These are phyloP conservation scores for Postia placenta DNA, from an alignment of 768 basidiomycete species.

Conservation along the genomic window DNA sequence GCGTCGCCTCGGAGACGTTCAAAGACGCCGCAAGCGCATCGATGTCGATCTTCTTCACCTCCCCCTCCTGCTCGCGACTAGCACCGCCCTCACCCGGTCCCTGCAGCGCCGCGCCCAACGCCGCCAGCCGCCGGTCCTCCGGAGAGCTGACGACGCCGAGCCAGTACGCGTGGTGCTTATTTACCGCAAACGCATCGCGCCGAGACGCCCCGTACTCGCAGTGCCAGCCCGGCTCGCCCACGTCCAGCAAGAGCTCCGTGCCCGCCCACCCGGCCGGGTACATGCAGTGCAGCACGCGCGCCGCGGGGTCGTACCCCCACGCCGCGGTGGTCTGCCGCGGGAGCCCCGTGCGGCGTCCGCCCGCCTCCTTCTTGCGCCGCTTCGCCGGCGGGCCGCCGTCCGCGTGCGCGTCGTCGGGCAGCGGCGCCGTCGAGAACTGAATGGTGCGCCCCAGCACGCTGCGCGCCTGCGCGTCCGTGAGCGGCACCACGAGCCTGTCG, in stretches of 20 bases:
- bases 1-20: not conserved
- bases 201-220: not conserved
- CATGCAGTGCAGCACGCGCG: not conserved
- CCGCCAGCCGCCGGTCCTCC: not conserved
- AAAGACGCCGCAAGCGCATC: not conserved
- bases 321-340: not conserved
- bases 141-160: not conserved
- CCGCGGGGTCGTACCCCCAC: not conserved
- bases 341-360: not conserved
- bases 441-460: not conserved
- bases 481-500: not conserved
- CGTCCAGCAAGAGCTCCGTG: not conserved
- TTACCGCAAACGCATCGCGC: not conserved
- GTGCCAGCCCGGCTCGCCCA: not conserved
- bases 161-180: not conserved
- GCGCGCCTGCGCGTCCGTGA: not conserved
- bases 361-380: conserved; percentile 1
- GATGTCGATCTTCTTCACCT: not conserved
- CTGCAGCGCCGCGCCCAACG: not conserved
- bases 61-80: not conserved
- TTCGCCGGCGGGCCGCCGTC: not conserved
- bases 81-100: not conserved
- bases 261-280: not conserved
- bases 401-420: too few relatives aligned
- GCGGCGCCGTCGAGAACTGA: not conserved